phyloP scores from a whole-genome alignment of 371 early-diverging fungal species.

The Mucor sp. region DNA sequence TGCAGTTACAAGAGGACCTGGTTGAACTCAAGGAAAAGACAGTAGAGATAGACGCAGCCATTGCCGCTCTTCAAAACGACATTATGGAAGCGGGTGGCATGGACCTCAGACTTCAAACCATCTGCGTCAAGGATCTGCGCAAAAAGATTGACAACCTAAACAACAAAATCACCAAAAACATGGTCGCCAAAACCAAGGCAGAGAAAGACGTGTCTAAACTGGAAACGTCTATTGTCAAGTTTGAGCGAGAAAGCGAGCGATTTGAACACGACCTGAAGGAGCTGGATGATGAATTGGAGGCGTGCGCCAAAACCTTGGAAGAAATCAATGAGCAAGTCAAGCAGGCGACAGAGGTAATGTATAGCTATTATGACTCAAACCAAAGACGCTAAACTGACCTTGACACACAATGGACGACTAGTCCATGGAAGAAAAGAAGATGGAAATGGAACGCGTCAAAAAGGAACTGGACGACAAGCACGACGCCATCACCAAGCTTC shows the following conservation, averaged over 20 bases:
- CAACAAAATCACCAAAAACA: constrained; percentile 65
- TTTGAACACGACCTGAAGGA: constrained; percentile 60
- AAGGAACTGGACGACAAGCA: constrained; percentile 67
- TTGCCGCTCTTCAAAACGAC: constrained; percentile 78
- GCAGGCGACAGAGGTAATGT: constrained; percentile 33
- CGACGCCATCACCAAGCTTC: constrained; percentile 66
- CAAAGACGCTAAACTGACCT: background rate
- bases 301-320: constrained; percentile 45
- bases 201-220: constrained; percentile 76
- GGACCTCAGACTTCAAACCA: constrained; percentile 82
- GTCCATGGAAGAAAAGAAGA: constrained; percentile 74
- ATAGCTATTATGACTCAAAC: no score
- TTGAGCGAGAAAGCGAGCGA: constrained; percentile 68
- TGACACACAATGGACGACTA: no score
- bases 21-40: constrained; percentile 41
- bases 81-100: constrained; percentile 93
- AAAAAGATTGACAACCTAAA: constrained; percentile 72
- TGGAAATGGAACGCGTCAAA: constrained; percentile 66
- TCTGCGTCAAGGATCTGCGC: constrained; percentile 81
- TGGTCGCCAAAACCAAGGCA: constrained; percentile 72
- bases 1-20: constrained; percentile 44
- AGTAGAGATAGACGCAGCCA: constrained; percentile 62
- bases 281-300: constrained; percentile 59
- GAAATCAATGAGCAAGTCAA: constrained; percentile 56
- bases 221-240: constrained; percentile 63